Percentiles rank a stretch among this genome's conserved stretches.
Evolutionary conservation across 305 asterid species (phyloP).

Genomic region (Fraxinus latifolia): DNA sequence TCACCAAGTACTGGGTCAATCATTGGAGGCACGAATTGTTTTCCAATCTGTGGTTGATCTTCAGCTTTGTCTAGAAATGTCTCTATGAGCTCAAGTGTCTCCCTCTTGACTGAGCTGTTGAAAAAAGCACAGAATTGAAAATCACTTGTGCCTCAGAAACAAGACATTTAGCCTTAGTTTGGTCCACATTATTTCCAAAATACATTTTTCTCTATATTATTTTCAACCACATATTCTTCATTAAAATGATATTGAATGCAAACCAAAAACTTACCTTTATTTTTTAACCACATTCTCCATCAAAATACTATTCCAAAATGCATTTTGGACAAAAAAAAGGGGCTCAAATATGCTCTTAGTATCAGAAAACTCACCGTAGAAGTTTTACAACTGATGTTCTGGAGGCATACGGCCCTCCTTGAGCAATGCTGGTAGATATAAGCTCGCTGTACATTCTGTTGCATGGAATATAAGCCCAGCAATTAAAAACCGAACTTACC

Average conservation of each 20-base stretch:
- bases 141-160: not conserved
- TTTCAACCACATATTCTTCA: too few species aligned
- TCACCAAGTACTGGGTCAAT: conserved; percentile 97
- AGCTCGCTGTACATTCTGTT: conserved; percentile 98
- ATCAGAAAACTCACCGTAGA: conserved; percentile 53
- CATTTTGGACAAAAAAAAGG: too few species aligned
- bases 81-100: conserved; percentile 87
- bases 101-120: conserved; percentile 95
- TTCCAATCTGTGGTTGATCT: conserved; percentile 84
- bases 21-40: conserved; percentile 97
- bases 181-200: too few species aligned
- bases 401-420: conserved; percentile 95
- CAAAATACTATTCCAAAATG: too few species aligned
- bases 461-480: conserved; percentile 8
- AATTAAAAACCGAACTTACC: conserved; percentile 23
- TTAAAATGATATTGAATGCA: too few species aligned
- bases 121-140: conserved; percentile 4
- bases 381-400: conserved; percentile 84
- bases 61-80: conserved; percentile 96
- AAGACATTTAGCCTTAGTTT: not conserved
- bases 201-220: too few species aligned
- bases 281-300: too few species aligned
- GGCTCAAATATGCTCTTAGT: not conserved
- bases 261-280: too few species aligned
- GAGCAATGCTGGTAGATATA: conserved; percentile 78